Conservation (phyloP, 2,329 filamentous ascomycete species). For the Phialemonium atrogriseum region DNA sequence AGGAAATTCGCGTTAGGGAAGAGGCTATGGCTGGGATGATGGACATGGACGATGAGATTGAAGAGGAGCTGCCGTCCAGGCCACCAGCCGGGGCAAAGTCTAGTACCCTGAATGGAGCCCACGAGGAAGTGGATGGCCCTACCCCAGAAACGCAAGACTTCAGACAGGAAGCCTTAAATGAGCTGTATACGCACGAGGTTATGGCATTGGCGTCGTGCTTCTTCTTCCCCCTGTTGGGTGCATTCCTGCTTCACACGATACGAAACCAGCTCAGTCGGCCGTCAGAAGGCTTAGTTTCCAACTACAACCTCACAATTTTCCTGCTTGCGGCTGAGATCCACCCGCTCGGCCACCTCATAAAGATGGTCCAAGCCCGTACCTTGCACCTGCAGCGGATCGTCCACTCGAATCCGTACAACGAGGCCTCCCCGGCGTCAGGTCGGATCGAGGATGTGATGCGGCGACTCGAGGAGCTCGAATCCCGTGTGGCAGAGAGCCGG, state of each 20-base stretch:
- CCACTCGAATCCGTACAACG: slow-evolving; percentile 37
- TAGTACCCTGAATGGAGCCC: slow-evolving; percentile 31
- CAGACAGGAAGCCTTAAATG: slow-evolving; percentile 35
- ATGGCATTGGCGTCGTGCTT: slow-evolving; percentile 73
- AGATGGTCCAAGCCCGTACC: slow-evolving; percentile 70
- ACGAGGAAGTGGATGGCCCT: slow-evolving; percentile 29
- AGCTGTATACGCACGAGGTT: slow-evolving; percentile 68
- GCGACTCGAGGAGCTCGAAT: slow-evolving; percentile 64
- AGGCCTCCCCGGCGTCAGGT: slow-evolving; percentile 24
- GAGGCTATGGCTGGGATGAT: slow-evolving; percentile 31
- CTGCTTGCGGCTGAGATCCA: slow-evolving; percentile 78
- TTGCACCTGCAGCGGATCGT: slow-evolving; percentile 74
- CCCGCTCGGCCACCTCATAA: slow-evolving; percentile 73
- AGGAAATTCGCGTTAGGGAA: slow-evolving; percentile 48
- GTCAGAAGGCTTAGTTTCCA: slow-evolving; percentile 79
- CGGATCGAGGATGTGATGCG: slow-evolving; percentile 50
- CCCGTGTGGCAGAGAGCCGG: slow-evolving; percentile 35
- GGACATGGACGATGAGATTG: slow-evolving; percentile 32
- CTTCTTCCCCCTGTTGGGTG: slow-evolving; percentile 66
- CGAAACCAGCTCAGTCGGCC: slow-evolving; percentile 72
- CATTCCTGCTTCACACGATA: slow-evolving; percentile 75
- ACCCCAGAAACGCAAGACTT: no score
- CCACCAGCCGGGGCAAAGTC: slow-evolving; percentile 9
- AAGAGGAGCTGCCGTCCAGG: slow-evolving; percentile 9
- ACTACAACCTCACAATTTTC: slow-evolving; percentile 90